phyloP scores from a whole-genome alignment of 805 yeast genomes.

The Tetrapisispora nanseiensis region DNA sequence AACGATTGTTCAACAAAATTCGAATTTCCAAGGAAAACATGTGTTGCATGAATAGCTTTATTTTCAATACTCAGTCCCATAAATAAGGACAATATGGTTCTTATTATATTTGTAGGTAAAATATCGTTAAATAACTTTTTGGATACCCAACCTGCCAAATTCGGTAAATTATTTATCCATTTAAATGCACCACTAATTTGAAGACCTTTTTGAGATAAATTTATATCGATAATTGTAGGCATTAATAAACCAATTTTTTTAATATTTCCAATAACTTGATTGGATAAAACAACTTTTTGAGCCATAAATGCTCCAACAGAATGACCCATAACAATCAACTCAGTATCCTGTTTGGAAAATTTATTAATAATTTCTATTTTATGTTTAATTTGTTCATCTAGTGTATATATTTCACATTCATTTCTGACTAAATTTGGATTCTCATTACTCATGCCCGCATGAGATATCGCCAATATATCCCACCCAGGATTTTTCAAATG shows the following conservation, averaged over 20 bases:
- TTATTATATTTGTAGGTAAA: conserved; percentile 23
- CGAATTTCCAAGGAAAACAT: conserved; percentile 33
- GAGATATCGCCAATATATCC: conserved; percentile 54
- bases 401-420: conserved; percentile 26
- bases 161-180: conserved; percentile 24
- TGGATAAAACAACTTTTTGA: conserved; percentile 39
- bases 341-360: conserved; percentile 15
- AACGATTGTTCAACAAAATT: conserved; percentile 45
- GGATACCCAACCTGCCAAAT: conserved; percentile 23
- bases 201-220: conserved; percentile 35
- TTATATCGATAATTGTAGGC: conserved; percentile 61
- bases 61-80: conserved; percentile 21
- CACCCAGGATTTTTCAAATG: conserved; percentile 35
- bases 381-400: conserved; percentile 51
- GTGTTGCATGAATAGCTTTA: conserved; percentile 35
- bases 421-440: conserved; percentile 5
- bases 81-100: conserved; percentile 17
- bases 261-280: conserved; percentile 21
- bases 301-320: conserved; percentile 61
- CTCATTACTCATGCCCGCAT: conserved; percentile 43
- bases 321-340: conserved; percentile 44
- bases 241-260: conserved; percentile 51
- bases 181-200: conserved; percentile 22
- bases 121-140: conserved; percentile 16
- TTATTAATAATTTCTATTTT: conserved; percentile 41